Conservation (phyloP, 2,329 filamentous ascomycete species). For the Ascochyta pisi region DNA sequence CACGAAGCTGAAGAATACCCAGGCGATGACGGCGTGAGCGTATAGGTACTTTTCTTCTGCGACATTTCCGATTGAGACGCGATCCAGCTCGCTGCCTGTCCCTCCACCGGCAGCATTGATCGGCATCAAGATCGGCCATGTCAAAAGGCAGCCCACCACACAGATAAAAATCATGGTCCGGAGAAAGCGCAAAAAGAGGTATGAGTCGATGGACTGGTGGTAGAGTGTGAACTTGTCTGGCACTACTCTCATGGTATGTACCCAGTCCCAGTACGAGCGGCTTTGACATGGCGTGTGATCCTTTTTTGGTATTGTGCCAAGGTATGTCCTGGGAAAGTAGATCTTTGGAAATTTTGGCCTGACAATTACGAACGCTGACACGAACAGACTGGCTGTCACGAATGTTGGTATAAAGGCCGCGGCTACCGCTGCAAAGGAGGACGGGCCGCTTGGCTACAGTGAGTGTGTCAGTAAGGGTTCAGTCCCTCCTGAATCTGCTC, state of each 20-base stretch:
- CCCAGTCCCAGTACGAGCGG: conserved; percentile 49
- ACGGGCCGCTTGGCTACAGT: conserved; percentile 38
- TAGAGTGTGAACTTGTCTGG: conserved; percentile 82
- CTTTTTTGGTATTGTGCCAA: conserved; percentile 52
- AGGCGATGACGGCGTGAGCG: conserved; percentile 80
- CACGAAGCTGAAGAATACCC: conserved; percentile 84
- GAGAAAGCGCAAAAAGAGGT: conserved; percentile 87
- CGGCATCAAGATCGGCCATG: conserved; percentile 88
- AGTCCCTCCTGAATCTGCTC: not conserved
- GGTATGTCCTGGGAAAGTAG: conserved; percentile 54
- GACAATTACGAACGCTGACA: conserved; percentile 50
- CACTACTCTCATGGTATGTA: conserved; percentile 59
- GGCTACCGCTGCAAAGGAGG: conserved; percentile 42
- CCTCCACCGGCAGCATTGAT: conserved; percentile 84
- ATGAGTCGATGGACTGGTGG: conserved; percentile 90
- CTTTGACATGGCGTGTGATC: conserved; percentile 51
- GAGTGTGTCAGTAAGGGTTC: conserved; percentile 6
- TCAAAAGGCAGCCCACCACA: conserved; percentile 81
- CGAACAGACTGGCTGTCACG: conserved; percentile 38
- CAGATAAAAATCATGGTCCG: conserved; percentile 80
- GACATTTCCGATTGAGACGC: conserved; percentile 82
- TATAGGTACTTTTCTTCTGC: conserved; percentile 68
- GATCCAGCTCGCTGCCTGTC: conserved; percentile 70
- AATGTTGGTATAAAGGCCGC: conserved; percentile 47
- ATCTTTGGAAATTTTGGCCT: conserved; percentile 53